Percentiles rank a stretch among this genome's conserved stretches.
Conservation (phyloP, 2,329 filamentous ascomycete species). For the Ceratocystis diversiconidia region DNA sequence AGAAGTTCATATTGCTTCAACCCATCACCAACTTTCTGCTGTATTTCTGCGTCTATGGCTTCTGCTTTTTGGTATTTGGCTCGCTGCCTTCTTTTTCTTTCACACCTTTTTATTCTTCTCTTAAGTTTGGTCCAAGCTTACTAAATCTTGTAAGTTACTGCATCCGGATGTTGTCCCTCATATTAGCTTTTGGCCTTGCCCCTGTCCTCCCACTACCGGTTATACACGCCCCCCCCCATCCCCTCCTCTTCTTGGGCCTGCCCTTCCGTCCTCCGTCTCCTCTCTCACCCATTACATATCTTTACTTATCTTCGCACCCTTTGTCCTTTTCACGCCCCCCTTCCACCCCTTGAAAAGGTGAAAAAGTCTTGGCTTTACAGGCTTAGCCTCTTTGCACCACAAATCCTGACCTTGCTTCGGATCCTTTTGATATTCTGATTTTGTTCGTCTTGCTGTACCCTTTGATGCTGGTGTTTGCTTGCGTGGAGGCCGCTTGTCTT, state of each 20-base stretch:
- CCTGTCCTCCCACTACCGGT: not conserved
- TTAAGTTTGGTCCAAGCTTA: not conserved
- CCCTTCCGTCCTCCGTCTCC: not conserved
- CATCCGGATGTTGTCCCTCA: not conserved
- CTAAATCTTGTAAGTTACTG: constrained; percentile 7
- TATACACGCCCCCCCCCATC: not conserved
- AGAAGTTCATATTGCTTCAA: too few relatives aligned
- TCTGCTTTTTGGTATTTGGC: not conserved
- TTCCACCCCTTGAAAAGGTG: constrained; percentile 3
- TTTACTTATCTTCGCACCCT: not conserved
- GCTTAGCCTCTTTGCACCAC: constrained; percentile 6
- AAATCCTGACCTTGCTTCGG: constrained; percentile 1
- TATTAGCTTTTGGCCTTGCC: not conserved
- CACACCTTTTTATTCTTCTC: too few relatives aligned
- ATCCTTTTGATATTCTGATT: constrained; percentile 8
- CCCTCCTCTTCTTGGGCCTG: not conserved
- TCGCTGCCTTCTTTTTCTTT: not conserved
- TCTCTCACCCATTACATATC: not conserved
- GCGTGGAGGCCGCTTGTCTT: not conserved
- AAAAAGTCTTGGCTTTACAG: constrained; percentile 5
- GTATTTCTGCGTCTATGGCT: too few relatives aligned
- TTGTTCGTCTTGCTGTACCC: not conserved
- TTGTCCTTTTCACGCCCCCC: not conserved
- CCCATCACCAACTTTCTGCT: too few relatives aligned
- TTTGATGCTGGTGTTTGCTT: constrained; percentile 5